Conservation (phyloP, 225 moss, liverwort and hornwort genomes). For the Marchantia polymorpha region DNA sequence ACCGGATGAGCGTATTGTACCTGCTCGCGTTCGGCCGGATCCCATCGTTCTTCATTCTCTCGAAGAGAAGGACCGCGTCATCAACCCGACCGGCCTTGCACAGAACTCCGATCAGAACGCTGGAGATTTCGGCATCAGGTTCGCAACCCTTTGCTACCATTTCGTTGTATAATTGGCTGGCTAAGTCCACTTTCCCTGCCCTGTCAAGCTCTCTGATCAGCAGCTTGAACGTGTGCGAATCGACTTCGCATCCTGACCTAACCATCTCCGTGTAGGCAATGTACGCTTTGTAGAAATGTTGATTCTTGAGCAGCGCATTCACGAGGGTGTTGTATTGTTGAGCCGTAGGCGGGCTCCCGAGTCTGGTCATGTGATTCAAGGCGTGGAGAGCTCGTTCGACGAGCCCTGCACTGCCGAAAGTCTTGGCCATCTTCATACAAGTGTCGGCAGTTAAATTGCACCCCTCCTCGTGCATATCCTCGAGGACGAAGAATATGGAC, state of each 20-base stretch:
- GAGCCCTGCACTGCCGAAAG: constrained; percentile 53
- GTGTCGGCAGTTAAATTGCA: constrained; percentile 45
- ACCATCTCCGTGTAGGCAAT: constrained; percentile 48
- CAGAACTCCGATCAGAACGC: constrained; percentile 43
- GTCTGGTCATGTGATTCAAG: constrained; percentile 37
- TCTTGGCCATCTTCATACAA: constrained; percentile 67
- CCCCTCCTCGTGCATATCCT: constrained; percentile 59
- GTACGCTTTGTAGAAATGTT: constrained; percentile 40
- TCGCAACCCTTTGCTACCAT: constrained; percentile 59
- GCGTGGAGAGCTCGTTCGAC: constrained; percentile 49
- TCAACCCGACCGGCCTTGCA: constrained; percentile 51
- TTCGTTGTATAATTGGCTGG: constrained; percentile 60
- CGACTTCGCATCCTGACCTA: constrained; percentile 46
- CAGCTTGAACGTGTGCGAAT: constrained; percentile 61
- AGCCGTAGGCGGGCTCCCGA: constrained; percentile 32
- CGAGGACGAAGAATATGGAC: constrained; percentile 54
- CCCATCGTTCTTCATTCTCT: constrained; percentile 38
- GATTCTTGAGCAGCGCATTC: constrained; percentile 25
- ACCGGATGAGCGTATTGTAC: constrained; percentile 49
- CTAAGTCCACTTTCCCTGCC: constrained; percentile 52
- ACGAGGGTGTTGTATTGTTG: constrained; percentile 33
- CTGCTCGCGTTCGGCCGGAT: constrained; percentile 45
- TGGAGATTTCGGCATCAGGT: constrained; percentile 54
- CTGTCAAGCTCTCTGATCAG: constrained; percentile 59
- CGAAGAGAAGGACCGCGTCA: constrained; percentile 44